Base-by-base conservation (phyloP, 345 rosid species). In the Fremontodendron californicum region DNA sequence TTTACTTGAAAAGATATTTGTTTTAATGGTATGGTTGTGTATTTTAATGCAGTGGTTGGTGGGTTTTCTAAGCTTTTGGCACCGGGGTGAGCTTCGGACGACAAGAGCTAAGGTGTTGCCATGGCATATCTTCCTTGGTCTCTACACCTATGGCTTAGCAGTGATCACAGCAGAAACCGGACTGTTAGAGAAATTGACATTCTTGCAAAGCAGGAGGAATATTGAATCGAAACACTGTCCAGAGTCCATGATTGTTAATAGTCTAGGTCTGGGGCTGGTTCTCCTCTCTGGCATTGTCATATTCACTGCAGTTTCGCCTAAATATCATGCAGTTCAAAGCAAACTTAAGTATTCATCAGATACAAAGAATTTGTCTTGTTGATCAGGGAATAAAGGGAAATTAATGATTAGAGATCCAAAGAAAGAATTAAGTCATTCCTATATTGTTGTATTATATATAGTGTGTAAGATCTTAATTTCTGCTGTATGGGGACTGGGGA, bases 141-240 rank as follows among this genome's bases (percentile, higher is more conserved):
- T 95, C 68, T 95, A 92, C 78, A 90, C 94, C 0, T 95, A 93
- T 49, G 93, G 88, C 13, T 80, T 95, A 79, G 98, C 98, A 16
- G 91, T 93, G 80, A 92, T 90, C 35, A 92, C 98, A 0, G 98
- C 98, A 0, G 98, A 95, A 80, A 95, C 99, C 0, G 98, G 99
- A 27, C 86, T 93, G 0, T 81, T 93, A 13, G 97, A 92, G 89
- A 91, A 90, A 76, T 73, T 92, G 66, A 92, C 98, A 0, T 87
- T 90, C 78, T 78, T 90, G 81, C 97, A 95, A 80, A 79, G 84
- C 11, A 82, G 80, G 35, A 82, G 88, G 78, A 85, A 78, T 79
- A n/a, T n/a, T n/a, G 85, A 77, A 0, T 72, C 86, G 0, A 88
- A 78, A 60, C 89, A 61, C 52, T 76, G 90, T 46, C 78, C 88